Conservation (phyloP, 768 basidiomycete genomes). For the Suillus bovinus region DNA sequence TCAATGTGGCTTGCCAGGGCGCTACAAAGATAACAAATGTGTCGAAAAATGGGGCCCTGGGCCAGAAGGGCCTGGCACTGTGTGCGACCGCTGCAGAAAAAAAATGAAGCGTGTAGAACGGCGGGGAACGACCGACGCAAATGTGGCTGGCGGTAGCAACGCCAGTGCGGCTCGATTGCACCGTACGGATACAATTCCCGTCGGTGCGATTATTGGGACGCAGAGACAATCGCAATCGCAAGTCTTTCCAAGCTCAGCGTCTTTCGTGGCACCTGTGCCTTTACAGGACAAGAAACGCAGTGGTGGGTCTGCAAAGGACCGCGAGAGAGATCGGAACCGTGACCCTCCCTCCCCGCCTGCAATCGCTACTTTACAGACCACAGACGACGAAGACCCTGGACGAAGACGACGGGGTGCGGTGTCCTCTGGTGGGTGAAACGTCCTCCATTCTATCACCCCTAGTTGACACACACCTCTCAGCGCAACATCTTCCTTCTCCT, state of each 20-base stretch:
- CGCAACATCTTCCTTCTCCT: slow-evolving; percentile 26
- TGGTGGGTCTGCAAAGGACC: slow-evolving; percentile 14
- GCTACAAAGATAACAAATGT: slow-evolving; percentile 84
- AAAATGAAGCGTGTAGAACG: slow-evolving; percentile 86
- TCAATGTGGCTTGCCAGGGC: slow-evolving; percentile 69
- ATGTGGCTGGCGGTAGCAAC: slow-evolving; percentile 14
- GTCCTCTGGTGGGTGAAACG: slow-evolving; percentile 7
- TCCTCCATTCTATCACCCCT: slow-evolving; percentile 12
- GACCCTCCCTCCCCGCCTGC: slow-evolving; percentile 33
- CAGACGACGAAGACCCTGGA: slow-evolving; percentile 29
- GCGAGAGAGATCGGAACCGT: slow-evolving; percentile 21
- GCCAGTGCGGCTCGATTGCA: slow-evolving; percentile 21
- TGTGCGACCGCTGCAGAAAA: slow-evolving; percentile 84
- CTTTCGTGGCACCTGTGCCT: background rate
- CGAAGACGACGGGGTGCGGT: slow-evolving; percentile 30
- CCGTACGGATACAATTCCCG: slow-evolving; percentile 35
- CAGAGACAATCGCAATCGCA: slow-evolving; percentile 20
- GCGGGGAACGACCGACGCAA: slow-evolving; percentile 60
- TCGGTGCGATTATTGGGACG: slow-evolving; percentile 20
- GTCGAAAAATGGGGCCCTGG: slow-evolving; percentile 90
- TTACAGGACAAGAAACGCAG: slow-evolving; percentile 3
- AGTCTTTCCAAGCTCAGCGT: slow-evolving; percentile 19
- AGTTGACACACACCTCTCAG: slow-evolving; percentile 18
- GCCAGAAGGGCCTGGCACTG: slow-evolving; percentile 80
- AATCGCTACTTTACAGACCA: slow-evolving; percentile 31